Evolutionary conservation across 2,329 filamentous ascomycete species (phyloP).

Genomic region (Fusarium compactum): DNA sequence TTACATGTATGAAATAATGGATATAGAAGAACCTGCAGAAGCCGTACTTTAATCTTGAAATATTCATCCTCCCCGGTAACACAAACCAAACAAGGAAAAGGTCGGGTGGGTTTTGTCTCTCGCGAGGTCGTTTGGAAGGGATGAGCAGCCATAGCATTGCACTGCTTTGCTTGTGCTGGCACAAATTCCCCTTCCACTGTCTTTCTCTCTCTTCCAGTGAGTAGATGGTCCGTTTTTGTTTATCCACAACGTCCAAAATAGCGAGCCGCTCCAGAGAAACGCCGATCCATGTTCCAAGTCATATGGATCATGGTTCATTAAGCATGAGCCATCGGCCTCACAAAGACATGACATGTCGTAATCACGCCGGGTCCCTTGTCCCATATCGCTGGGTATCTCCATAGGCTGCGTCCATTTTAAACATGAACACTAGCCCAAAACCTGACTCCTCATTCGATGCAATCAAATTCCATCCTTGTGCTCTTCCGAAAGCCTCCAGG

Average conservation of each 20-base stretch:
- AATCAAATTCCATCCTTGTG: constrained; percentile 45
- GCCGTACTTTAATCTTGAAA: constrained; percentile 46
- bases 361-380: constrained; percentile 31
- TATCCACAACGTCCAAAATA: constrained; percentile 46
- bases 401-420: constrained; percentile 42
- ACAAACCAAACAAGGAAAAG: constrained; percentile 42
- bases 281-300: constrained; percentile 43
- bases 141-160: constrained; percentile 24
- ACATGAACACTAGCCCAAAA: constrained; percentile 50
- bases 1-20: constrained; percentile 49
- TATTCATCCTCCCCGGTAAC: constrained; percentile 45
- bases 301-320: constrained; percentile 44
- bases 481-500: constrained; percentile 36
- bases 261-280: constrained; percentile 43
- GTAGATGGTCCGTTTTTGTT: constrained; percentile 40
- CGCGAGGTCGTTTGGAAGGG: constrained; percentile 41
- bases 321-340: constrained; percentile 40
- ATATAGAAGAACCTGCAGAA: constrained; percentile 47
- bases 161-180: constrained; percentile 33
- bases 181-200: constrained; percentile 33
- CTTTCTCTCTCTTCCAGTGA: constrained; percentile 44
- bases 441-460: constrained; percentile 56
- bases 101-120: constrained; percentile 41
- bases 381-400: constrained; percentile 41
- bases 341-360: constrained; percentile 37